A percentile compares a stretch with the other conserved stretches of the same genome.
Evolutionary conservation across 2,329 filamentous ascomycete species (phyloP).

Genomic region (Cordyceps fumosorosea): DNA sequence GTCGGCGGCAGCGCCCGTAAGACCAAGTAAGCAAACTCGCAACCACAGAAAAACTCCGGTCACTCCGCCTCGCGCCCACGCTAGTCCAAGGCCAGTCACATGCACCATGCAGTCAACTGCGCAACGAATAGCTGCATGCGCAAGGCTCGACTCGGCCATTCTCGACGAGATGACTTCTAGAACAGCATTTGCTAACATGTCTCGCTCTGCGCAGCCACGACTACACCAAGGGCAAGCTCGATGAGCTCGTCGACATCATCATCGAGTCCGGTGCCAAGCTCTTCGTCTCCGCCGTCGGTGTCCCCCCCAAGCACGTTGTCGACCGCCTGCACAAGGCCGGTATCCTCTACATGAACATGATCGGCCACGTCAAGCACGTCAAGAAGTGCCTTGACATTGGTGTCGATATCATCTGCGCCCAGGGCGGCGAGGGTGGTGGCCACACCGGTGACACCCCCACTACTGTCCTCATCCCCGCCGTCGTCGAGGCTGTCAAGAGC

Average conservation of each 20-base stretch:
- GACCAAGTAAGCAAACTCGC: slow-evolving; percentile 61
- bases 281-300: slow-evolving; percentile 94
- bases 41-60: background rate
- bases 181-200: slow-evolving; percentile 5
- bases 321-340: slow-evolving; percentile 83
- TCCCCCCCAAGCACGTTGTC: slow-evolving; percentile 82
- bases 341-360: slow-evolving; percentile 99
- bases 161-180: background rate
- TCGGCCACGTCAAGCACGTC: slow-evolving; percentile 98
- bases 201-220: slow-evolving; percentile 64
- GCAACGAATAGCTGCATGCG: background rate
- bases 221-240: slow-evolving; percentile 98
- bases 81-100: slow-evolving; percentile 4
- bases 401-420: slow-evolving; percentile 94
- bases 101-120: background rate
- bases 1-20: slow-evolving; percentile 91
- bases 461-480: slow-evolving; percentile 83
- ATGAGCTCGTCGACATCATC: slow-evolving; percentile 83
- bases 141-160: background rate
- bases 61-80: background rate
- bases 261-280: slow-evolving; percentile 87
- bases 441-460: slow-evolving; percentile 95
- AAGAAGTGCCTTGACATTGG: slow-evolving; percentile 90
- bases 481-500: slow-evolving; percentile 73
- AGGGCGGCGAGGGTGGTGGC: slow-evolving; percentile 95